Evolutionary conservation across 1,284 basidiomycete species (phyloP).

Genomic region (Rhodotorula sp.): DNA sequence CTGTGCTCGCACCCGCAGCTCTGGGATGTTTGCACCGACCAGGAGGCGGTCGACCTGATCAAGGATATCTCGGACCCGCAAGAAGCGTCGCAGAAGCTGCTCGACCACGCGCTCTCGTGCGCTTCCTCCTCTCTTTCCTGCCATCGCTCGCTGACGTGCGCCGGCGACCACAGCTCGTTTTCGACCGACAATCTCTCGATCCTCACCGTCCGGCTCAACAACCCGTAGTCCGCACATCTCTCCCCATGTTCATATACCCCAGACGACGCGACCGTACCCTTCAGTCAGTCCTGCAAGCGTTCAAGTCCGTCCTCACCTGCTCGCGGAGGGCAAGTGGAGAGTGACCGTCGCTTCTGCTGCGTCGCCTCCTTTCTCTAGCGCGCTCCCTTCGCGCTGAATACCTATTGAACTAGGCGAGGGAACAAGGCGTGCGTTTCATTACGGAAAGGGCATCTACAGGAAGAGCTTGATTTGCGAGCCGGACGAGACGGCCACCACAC

Average conservation of each 20-base stretch:
- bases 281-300: too few relatives aligned
- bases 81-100: slow-evolving; percentile 72
- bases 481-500: slow-evolving; percentile 20
- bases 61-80: slow-evolving; percentile 67
- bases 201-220: slow-evolving; percentile 34
- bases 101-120: slow-evolving; percentile 74
- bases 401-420: too few relatives aligned
- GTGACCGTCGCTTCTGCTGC: too few relatives aligned
- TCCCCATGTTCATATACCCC: too few relatives aligned
- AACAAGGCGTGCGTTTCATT: not conserved
- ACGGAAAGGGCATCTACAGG: not conserved
- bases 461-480: slow-evolving; percentile 6
- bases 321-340: too few relatives aligned
- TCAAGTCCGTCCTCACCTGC: too few relatives aligned
- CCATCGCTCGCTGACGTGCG: not conserved
- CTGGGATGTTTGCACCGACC: slow-evolving; percentile 95
- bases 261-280: too few relatives aligned
- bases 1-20: slow-evolving; percentile 54
- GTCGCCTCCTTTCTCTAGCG: too few relatives aligned
- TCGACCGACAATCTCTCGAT: slow-evolving; percentile 45
- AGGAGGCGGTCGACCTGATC: slow-evolving; percentile 85
- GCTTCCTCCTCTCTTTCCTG: not conserved
- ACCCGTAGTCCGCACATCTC: not conserved
- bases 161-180: slow-evolving; percentile 32
- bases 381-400: too few relatives aligned